phyloP scores from a whole-genome alignment of 768 basidiomycete species.

The Podaxis sp. region DNA sequence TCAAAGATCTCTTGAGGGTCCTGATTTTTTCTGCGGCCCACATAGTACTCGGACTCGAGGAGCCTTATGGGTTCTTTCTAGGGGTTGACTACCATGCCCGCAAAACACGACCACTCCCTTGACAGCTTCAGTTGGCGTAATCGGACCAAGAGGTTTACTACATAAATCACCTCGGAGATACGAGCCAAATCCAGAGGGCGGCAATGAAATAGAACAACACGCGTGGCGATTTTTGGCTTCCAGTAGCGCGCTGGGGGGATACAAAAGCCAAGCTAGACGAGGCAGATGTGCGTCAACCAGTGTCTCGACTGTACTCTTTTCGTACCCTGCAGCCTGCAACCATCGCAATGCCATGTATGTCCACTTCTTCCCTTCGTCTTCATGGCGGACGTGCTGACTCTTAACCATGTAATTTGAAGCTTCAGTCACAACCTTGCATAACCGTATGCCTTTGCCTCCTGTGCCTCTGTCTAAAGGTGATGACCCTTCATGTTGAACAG shows the following conservation, averaged over 20 bases:
- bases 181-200: background rate
- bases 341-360: slow-evolving; percentile 23
- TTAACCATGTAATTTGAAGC: slow-evolving; percentile 20
- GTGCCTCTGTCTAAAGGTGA: background rate
- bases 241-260: background rate
- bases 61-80: slow-evolving; percentile 2
- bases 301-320: background rate
- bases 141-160: background rate
- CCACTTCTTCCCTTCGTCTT: background rate
- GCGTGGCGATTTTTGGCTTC: background rate
- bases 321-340: background rate
- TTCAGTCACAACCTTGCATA: slow-evolving; percentile 38
- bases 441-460: slow-evolving; percentile 35
- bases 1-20: background rate
- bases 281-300: background rate
- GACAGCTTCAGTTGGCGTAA: slow-evolving; percentile 5
- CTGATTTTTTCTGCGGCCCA: background rate
- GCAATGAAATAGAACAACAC: background rate
- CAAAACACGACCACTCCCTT: background rate
- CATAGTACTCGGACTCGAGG: background rate
- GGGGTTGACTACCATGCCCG: background rate
- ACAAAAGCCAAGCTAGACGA: background rate
- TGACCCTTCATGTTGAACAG: background rate
- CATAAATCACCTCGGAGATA: background rate
- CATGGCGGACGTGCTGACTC: background rate